These are phyloP conservation scores for Globisporangium iwayamae DNA, from an alignment of 352 stramenopile species.

Conservation along the genomic window DNA sequence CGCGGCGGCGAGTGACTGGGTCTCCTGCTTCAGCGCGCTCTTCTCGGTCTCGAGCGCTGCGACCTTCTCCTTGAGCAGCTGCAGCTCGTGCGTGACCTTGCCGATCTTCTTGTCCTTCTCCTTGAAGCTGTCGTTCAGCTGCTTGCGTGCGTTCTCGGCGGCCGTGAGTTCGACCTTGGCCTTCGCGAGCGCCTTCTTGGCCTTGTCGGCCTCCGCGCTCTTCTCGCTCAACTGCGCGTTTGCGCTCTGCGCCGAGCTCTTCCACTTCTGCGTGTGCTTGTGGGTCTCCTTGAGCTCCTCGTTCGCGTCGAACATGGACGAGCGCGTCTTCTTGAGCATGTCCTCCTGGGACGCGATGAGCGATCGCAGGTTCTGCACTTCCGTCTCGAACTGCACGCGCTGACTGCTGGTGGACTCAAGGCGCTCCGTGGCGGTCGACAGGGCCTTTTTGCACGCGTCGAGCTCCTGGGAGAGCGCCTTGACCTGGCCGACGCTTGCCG, in stretches of 20 bases:
- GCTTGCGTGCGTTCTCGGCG: conserved; percentile 40
- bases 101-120: conserved; percentile 70
- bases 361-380: conserved; percentile 42
- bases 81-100: conserved; percentile 55
- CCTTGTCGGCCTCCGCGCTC: conserved; percentile 57
- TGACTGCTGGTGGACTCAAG: conserved; percentile 30
- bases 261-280: conserved; percentile 68
- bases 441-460: conserved; percentile 26
- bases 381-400: conserved; percentile 24
- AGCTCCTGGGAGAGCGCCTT: conserved; percentile 37
- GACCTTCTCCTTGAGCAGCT: conserved; percentile 43
- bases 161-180: conserved; percentile 40
- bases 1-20: conserved; percentile 23
- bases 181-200: conserved; percentile 60
- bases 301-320: conserved; percentile 62
- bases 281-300: conserved; percentile 75
- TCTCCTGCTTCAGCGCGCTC: conserved; percentile 18
- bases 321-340: conserved; percentile 67
- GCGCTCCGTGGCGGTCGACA: conserved; percentile 31
- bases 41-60: conserved; percentile 22
- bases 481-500: conserved; percentile 25
- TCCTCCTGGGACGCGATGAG: conserved; percentile 48
- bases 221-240: conserved; percentile 67
- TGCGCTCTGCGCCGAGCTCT: conserved; percentile 56
- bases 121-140: conserved; percentile 51